Evolutionary conservation across 2,329 filamentous ascomycete species (phyloP).

Genomic region (Aureobasidium zeae): DNA sequence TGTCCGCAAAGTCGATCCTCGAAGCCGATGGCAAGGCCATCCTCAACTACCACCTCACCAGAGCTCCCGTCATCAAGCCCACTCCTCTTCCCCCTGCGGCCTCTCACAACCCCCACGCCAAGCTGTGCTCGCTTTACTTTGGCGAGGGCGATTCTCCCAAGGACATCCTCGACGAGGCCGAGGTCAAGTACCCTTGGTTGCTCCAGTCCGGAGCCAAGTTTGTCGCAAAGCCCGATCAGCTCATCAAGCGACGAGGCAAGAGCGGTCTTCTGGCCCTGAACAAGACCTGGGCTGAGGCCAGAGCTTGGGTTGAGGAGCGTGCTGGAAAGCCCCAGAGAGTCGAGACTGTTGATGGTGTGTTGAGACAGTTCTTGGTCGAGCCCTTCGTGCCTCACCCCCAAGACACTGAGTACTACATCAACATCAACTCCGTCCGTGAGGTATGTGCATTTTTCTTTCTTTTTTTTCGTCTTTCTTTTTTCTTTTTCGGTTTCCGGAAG

Average conservation of each 20-base stretch:
- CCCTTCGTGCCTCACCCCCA: slow-evolving; percentile 94
- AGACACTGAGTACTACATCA: slow-evolving; percentile 98
- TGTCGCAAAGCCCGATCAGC: slow-evolving; percentile 97
- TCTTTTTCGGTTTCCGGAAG: too few species aligned
- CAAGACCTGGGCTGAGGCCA: slow-evolving; percentile 92
- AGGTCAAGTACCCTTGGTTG: slow-evolving; percentile 95
- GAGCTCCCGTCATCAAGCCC: slow-evolving; percentile 94
- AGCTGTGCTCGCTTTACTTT: slow-evolving; percentile 88
- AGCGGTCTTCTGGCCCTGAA: slow-evolving; percentile 92
- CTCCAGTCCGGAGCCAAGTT: slow-evolving; percentile 76
- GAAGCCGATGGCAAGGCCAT: slow-evolving; percentile 99
- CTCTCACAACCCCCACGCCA: slow-evolving; percentile 86
- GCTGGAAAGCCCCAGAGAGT: slow-evolving; percentile 89
- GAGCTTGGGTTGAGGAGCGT: slow-evolving; percentile 85
- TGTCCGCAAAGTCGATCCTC: slow-evolving; percentile 95
- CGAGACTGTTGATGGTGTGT: slow-evolving; percentile 77
- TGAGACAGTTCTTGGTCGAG: slow-evolving; percentile 96
- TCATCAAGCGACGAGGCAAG: slow-evolving; percentile 99
- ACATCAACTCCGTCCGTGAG: slow-evolving; percentile 99
- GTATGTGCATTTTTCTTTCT: slow-evolving; percentile 52
- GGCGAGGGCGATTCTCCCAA: slow-evolving; percentile 75
- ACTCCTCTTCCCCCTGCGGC: slow-evolving; percentile 75
- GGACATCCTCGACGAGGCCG: slow-evolving; percentile 85
- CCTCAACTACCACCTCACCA: slow-evolving; percentile 99
- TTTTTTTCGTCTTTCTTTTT: slow-evolving; percentile 5